Evolutionary conservation across 495 filamentous ascomycete genomes (phyloP), one percentile per base, ranked within the genome.

Genomic region (Neurospora tetrasperma): DNA sequence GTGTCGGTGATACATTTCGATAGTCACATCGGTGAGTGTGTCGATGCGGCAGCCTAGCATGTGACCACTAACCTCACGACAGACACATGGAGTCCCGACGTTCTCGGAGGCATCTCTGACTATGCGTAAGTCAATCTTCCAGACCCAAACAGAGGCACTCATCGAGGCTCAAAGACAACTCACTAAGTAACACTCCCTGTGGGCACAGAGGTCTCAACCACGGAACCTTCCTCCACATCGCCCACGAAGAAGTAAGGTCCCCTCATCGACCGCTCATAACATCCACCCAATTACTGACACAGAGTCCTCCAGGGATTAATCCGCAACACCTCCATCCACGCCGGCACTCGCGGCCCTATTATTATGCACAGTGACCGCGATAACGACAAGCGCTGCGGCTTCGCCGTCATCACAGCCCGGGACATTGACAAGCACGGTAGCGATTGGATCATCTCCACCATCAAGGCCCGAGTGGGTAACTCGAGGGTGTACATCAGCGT

Each of bases 301-400:
- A 23, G 35, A 18, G 83, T 86, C 27, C 48, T 76, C 87, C 87
- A 95, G 83, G 93, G 93, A 0, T 84, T 96, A 16, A 85, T 97
- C 42, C 89, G 84, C 69, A 94, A 95, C 78, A 91, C 88, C 44
- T 93, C 92, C 81, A 94, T 97, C 81, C 94, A 96, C 77, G 92
- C 91, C 14, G 94, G 94, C 44, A 94, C 95, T 75, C 91, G 94
- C 43, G 94, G 90, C 0, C 93, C 91, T 0, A 83, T 97, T 1
- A 89, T 86, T 20, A 90, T 90, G 0, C 79, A 80, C 18, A 89
- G 86, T 0, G 93, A 96, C 79, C 91, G 94, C 75, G 87, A 91
- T 70, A 95, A 96, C 76, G 94, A 97, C 77, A 87, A 90, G 20
- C 91, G 93, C 69, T 94, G 92, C 75, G 93, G 94, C 0, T 97